Percentiles rank a stretch among this genome's conserved stretches.
Conservation (phyloP, 2,329 filamentous ascomycete species). For the Akanthomyces uredinophilus region DNA sequence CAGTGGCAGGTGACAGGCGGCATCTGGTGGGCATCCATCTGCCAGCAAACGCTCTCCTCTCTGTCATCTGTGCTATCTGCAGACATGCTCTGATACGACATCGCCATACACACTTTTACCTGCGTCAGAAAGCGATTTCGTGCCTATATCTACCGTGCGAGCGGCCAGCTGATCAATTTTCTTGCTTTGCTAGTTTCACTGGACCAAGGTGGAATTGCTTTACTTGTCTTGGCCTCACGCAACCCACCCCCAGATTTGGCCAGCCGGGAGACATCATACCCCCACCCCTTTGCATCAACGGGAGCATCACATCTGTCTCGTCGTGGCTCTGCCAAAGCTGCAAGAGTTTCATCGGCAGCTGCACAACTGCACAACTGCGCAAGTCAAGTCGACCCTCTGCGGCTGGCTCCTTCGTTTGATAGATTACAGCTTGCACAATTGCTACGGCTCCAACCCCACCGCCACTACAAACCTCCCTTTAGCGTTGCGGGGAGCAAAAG, state of each 20-base stretch:
- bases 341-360: not conserved
- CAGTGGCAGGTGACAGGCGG: not conserved
- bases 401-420: not conserved
- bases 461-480: not conserved
- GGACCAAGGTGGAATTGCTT: not conserved
- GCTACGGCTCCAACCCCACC: not conserved
- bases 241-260: slow-evolving; percentile 5
- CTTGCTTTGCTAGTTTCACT: not conserved
- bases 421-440: not conserved
- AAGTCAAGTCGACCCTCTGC: not conserved
- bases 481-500: not conserved
- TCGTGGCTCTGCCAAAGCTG: not conserved
- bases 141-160: not conserved
- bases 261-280: slow-evolving; percentile 6
- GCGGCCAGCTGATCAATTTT: slow-evolving; percentile 1
- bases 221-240: not conserved
- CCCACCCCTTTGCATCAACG: slow-evolving; percentile 12
- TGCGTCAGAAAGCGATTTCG: not conserved
- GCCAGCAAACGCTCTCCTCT: not conserved
- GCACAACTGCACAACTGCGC: not conserved
- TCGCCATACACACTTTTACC: not conserved
- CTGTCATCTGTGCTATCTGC: not conserved
- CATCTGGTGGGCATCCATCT: not conserved
- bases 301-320: not conserved
- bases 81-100: not conserved